Conservation (phyloP, 768 basidiomycete genomes). For the Gyrodon lividus region DNA sequence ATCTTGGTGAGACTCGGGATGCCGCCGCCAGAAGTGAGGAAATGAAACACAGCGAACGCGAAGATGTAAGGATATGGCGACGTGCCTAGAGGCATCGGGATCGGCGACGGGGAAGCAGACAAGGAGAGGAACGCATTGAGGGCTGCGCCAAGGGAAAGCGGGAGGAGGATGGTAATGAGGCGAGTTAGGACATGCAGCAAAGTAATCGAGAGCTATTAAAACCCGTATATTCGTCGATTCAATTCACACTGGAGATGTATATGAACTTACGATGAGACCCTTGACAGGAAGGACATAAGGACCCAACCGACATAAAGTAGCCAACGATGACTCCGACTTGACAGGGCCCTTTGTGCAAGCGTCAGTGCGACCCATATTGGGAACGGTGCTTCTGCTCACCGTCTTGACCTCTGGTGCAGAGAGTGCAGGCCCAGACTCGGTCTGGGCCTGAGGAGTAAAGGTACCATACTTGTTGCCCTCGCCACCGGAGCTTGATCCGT, state of each 20-base stretch:
- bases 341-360: neutral
- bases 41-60: constrained; percentile 65
- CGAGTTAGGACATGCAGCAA: constrained; percentile 71
- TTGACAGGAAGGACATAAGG: constrained; percentile 22
- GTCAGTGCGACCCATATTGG: neutral
- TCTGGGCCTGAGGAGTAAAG: constrained; percentile 40
- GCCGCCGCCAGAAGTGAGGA: constrained; percentile 76
- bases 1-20: constrained; percentile 65
- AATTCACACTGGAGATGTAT: neutral
- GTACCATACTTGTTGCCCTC: constrained; percentile 72
- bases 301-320: constrained; percentile 15
- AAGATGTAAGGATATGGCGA: constrained; percentile 72
- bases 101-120: constrained; percentile 7
- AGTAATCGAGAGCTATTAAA: constrained; percentile 59
- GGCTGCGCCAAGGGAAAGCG: constrained; percentile 60
- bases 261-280: constrained; percentile 22
- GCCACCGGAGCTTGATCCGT: constrained; percentile 31
- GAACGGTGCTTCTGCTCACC: constrained; percentile 5
- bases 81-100: constrained; percentile 25
- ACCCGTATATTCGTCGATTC: neutral
- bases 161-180: constrained; percentile 70
- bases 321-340: constrained; percentile 17
- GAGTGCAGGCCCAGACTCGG: neutral
- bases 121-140: constrained; percentile 21
- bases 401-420: constrained; percentile 6